Conservation (phyloP, 2,329 filamentous ascomycete species). For the Aureobasidium mangrovei region DNA sequence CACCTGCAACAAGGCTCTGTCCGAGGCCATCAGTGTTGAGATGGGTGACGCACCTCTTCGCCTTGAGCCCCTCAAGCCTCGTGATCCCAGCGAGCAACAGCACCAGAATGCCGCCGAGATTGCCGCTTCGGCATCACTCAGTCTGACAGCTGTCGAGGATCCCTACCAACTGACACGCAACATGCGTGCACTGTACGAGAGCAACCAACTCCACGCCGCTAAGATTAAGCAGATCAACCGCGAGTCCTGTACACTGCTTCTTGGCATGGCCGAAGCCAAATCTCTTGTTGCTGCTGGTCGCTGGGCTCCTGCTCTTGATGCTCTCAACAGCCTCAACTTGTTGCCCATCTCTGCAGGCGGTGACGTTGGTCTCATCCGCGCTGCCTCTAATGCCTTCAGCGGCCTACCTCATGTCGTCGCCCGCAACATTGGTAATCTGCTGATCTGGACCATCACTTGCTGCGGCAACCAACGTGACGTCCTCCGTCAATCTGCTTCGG, state of each 20-base stretch:
- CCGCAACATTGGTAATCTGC: conserved; percentile 78
- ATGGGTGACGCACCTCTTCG: conserved; percentile 73
- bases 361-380: conserved; percentile 70
- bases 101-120: conserved; percentile 19
- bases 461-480: conserved; percentile 70
- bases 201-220: conserved; percentile 51
- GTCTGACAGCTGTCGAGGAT: conserved; percentile 59
- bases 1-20: conserved; percentile 82
- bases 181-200: conserved; percentile 54
- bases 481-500: conserved; percentile 32
- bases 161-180: conserved; percentile 54
- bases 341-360: conserved; percentile 69
- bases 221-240: conserved; percentile 51
- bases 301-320: conserved; percentile 56
- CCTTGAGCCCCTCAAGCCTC: conserved; percentile 70
- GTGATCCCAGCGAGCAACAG: conserved; percentile 30
- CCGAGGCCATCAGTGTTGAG: conserved; percentile 79
- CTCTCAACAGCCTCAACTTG: conserved; percentile 45
- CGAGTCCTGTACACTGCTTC: conserved; percentile 50
- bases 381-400: conserved; percentile 71
- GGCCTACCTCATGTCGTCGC: conserved; percentile 70
- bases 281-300: conserved; percentile 47
- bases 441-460: conserved; percentile 88
- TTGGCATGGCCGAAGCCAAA: conserved; percentile 54
- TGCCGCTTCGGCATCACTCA: conserved; percentile 44